Evolutionary conservation across 768 basidiomycete species (phyloP), one percentile per base, ranked within the genome.

Genomic region (Basidioascus undulatus): DNA sequence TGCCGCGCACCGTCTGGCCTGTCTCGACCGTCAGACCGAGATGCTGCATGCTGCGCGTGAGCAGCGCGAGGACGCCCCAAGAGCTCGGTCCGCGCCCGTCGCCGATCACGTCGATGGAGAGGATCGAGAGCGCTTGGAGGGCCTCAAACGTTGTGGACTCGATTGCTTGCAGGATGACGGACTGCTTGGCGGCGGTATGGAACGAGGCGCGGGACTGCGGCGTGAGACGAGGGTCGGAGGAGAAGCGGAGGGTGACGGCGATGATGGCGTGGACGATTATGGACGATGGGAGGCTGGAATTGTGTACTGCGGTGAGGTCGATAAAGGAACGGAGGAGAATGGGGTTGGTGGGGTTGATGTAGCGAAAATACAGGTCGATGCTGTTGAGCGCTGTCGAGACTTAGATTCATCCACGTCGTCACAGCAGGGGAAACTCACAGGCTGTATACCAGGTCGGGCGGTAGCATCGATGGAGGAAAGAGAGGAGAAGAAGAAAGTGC

Each of bases 241-340:
- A 58, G 16, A 55, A 44, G 5, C 57, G 52, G 5, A 58, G 41
- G 7, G 54, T 47, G 23, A 58, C 48, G 7, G 51, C 55, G 28
- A 56, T 52, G 36, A 58, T 58, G n/a, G 55, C 57, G 43, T 58
- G 50, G 15, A 55, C 54, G 16, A 55, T 49, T 10, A 57, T 54
- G 16, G 42, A 46, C 55, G 54, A 56, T 15, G 55, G 57, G 6
- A 50, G 41, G n/a, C 47, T 43, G 24, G 39, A 36, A 12, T 45
- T 41, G 18, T 44, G 47, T 4, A 47, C 18, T 30, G 44, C 34
- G 32, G 42, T 35, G n/a, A 35, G 30, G 11, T 40, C 42, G 6
- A n/a, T n/a, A n/a, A n/a, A n/a, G n/a, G n/a, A n/a, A n/a, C 54
- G 57, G n/a, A 52, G 49, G 35, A 57, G 41, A 43, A 58, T 55